These are phyloP conservation scores for Hypocrella siamensis DNA, from an alignment of 2,329 filamentous ascomycete species.

Conservation along the genomic window DNA sequence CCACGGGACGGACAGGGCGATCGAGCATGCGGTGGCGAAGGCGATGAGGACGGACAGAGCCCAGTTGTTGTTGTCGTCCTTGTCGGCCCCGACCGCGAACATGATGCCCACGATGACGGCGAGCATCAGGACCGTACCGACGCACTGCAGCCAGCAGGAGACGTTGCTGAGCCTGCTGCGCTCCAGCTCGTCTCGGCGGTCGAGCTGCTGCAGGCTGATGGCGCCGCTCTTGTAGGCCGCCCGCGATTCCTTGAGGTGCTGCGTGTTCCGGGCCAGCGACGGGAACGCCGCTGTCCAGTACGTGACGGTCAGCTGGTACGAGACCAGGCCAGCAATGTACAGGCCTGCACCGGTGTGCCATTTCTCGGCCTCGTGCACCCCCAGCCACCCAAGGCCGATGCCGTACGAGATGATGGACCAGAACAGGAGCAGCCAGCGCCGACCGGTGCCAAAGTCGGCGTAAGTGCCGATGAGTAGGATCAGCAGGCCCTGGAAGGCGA, in stretches of 20 bases:
- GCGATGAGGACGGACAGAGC: constrained; percentile 49
- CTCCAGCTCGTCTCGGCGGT: constrained; percentile 44
- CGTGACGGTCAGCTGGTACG: constrained; percentile 50
- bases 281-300: constrained; percentile 50
- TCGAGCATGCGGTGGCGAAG: constrained; percentile 48
- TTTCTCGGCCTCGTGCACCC: constrained; percentile 41
- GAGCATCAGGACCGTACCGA: constrained; percentile 45
- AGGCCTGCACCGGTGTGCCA: constrained; percentile 46
- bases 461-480: constrained; percentile 36
- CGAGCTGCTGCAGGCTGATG: constrained; percentile 43
- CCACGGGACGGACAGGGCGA: constrained; percentile 49
- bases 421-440: constrained; percentile 45
- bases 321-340: constrained; percentile 51
- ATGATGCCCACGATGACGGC: constrained; percentile 50
- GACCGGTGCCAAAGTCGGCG: constrained; percentile 49
- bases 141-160: constrained; percentile 47
- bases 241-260: constrained; percentile 16
- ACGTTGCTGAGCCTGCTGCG: constrained; percentile 47
- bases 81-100: constrained; percentile 44
- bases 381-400: constrained; percentile 52
- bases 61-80: constrained; percentile 49
- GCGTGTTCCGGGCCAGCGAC: constrained; percentile 20
- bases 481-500: constrained; percentile 46
- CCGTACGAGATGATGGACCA: constrained; percentile 45
- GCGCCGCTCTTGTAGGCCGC: constrained; percentile 19